A percentile compares a stretch with the other conserved stretches of the same genome.
phyloP scores from a whole-genome alignment of 1,139 yeast genomes.

The Geotrichum reessii region DNA sequence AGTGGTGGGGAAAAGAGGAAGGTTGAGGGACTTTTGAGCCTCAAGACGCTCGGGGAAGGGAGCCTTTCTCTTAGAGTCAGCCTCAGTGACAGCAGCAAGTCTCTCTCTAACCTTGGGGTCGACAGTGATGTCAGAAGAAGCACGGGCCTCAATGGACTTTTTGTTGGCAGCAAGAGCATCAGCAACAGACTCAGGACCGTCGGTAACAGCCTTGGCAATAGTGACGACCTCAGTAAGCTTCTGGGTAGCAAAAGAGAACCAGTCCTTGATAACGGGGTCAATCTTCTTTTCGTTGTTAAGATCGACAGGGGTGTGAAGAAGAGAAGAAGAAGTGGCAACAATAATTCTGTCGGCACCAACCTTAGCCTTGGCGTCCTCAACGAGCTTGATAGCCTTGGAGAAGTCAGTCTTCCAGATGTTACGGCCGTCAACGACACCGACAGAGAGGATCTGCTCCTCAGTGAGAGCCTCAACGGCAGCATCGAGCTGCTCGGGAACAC shows the following conservation, averaged over 20 bases:
- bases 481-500: constrained; percentile 94
- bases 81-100: constrained; percentile 72
- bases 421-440: constrained; percentile 98
- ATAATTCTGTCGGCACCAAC: constrained; percentile 84
- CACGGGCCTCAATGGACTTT: constrained; percentile 81
- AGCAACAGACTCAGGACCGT: constrained; percentile 47
- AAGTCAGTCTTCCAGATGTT: constrained; percentile 98
- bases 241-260: constrained; percentile 98
- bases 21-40: constrained; percentile 85
- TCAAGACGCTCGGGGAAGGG: constrained; percentile 83
- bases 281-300: constrained; percentile 85
- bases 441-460: constrained; percentile 74
- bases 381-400: constrained; percentile 74
- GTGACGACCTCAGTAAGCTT: constrained; percentile 86
- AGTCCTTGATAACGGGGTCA: constrained; percentile 85
- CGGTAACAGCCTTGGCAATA: constrained; percentile 78
- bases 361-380: constrained; percentile 74
- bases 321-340: constrained; percentile 93
- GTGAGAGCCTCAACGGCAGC: constrained; percentile 64
- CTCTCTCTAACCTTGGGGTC: no score
- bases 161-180: constrained; percentile 74
- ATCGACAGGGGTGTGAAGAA: constrained; percentile 97
- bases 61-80: constrained; percentile 64
- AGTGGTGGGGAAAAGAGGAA: constrained; percentile 98
- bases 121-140: constrained; percentile 81